Evolutionary conservation across 2,329 filamentous ascomycete genomes (phyloP), one percentile per base, ranked within the genome.

Genomic region (Nigrospora osmanthi): DNA sequence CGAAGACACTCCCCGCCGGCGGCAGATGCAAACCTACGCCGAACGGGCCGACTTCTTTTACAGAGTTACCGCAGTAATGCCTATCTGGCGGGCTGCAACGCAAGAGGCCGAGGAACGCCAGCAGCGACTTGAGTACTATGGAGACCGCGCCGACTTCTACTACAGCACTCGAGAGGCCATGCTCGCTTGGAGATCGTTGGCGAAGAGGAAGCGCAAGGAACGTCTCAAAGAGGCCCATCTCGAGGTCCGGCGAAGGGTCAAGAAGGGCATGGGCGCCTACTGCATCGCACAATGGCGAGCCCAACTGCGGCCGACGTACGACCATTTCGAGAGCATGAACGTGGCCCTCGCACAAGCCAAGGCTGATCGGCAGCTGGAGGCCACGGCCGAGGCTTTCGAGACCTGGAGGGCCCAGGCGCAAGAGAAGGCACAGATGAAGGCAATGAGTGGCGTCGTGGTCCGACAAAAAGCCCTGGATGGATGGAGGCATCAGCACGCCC

Each of bases 211-310:
- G 39, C 58, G 58, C n/a, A 63, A 58, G 46, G 47, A 55, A 33
- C 57, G 51, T 35, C 46, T 63, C 13, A 59, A 51, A 41, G 57
- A 62, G 28, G 58, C 60, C 9, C 54, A 63, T 47, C 40, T 61
- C 35, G 60, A 61, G 47, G 58, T 58, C 14, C 60, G 60, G 17
- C 60, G 59, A 13, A 49, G 54, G 42, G 59, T 63, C 19, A 63
- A 62, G 51, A 61, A 53, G 46, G 54, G 53, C 4, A 60, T 62
- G 58, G 60, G 60, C 11, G 50, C 51, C 19, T 58, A 57, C 14
- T 59, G 54, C 28, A 48, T 63, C 19, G 51, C 46, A 17, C 46
- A 53, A 43, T 63, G 60, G 60, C 58, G 56, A 7, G 46, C 50
- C 35, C 50, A 52, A 40, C 49, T 60, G 3, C 51, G 52, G 32